Evolutionary conservation across 345 rosid species (phyloP), one percentile per base, ranked within the genome.

Genomic region (Salix udensis): DNA sequence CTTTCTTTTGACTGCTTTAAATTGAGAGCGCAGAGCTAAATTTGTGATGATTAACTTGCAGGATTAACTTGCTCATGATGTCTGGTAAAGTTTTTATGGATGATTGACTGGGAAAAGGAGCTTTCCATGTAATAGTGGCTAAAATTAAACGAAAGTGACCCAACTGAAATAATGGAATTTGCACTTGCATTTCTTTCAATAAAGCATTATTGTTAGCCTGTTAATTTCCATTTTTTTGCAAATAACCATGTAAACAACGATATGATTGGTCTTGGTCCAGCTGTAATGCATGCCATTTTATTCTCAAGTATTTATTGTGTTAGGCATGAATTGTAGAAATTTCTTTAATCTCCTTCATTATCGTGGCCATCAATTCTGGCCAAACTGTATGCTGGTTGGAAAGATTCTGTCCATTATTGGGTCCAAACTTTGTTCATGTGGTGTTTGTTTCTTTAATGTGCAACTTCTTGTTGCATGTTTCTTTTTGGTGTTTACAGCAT

Each of bases 351-450:
- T 67, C 26, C 28, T 58, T 67, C 39, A 24, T 69, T 69, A 58
- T 46, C 14, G 65, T 71, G 42, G 65, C 34, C 16, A 46, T 52
- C 46, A 1, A 71, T 36, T 71, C 44, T 23, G 4, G 19, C 26
- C 61, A 11, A 16, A 60, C 15, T 36, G 52, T 15, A 19, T 40
- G 44, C 7, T 39, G 36, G 36, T 12, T 39, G 48, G 28, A 71
- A 34, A 53, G n/a, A 37, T 31, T 55, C 30, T 72, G 53, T 72
- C 48, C 34, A n/a, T 2, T 61, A 2, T 10, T 26, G 68, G 68
- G 24, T 61, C 40, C 39, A 10, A 30, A 71, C 42, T 71, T 2
- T 71, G 42, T 52, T 52, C 44, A 36, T 73, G 76, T 73, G 76
- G 23, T 60, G 2, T 60, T 13, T 40, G 2, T 31, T 71, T 19